Conservation (phyloP, 2,329 filamentous ascomycete species). For the Shiraia sp. region DNA sequence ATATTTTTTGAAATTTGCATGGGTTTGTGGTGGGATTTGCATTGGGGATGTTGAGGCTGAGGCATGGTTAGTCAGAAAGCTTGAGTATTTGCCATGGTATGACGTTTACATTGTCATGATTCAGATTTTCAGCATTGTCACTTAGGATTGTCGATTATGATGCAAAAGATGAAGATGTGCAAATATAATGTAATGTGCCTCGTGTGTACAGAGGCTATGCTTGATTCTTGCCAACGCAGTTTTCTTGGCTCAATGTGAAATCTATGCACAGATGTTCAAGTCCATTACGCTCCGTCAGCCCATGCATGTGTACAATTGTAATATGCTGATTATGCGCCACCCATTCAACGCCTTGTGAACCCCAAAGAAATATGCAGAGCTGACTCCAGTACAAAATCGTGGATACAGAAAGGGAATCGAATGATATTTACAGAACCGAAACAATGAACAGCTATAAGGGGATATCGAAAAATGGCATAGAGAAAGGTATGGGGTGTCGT, state of each 20-base stretch:
- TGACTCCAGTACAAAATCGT: constrained; percentile 6
- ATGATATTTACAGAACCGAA: constrained; percentile 17
- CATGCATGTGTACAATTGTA: constrained; percentile 11
- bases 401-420: constrained; percentile 5
- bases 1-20: no score
- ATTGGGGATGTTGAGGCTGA: no score
- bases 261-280: constrained; percentile 7
- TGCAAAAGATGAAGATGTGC: no score
- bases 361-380: constrained; percentile 4
- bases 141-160: no score
- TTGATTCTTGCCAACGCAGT: constrained; percentile 6
- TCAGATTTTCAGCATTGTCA: no score
- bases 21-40: no score
- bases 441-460: constrained; percentile 19
- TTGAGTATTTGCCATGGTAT: no score
- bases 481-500: constrained; percentile 19
- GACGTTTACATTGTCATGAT: no score
- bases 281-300: constrained; percentile 13
- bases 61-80: no score
- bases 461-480: constrained; percentile 22
- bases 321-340: not conserved
- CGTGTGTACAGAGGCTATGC: not conserved
- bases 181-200: no score
- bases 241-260: not conserved
- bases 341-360: constrained; percentile 6